Conservation (phyloP, 345 rosid genomes). For the Cardamine occulta region DNA sequence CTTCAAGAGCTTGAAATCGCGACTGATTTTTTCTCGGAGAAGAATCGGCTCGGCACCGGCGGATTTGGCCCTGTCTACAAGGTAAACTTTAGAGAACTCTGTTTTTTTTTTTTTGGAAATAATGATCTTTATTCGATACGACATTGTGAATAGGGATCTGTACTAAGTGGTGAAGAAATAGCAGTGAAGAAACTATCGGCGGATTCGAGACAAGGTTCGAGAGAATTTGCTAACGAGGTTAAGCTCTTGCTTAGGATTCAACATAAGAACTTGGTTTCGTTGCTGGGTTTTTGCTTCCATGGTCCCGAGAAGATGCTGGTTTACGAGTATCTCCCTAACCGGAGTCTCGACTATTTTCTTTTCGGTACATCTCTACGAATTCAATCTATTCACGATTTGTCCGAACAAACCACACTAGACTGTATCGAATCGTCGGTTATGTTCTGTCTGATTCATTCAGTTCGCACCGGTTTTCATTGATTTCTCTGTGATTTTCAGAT, state of each 20-base stretch:
- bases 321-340: slow-evolving; percentile 79
- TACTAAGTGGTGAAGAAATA: slow-evolving; percentile 64
- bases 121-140: neutral
- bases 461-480: neutral
- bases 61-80: slow-evolving; percentile 94
- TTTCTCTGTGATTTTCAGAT: slow-evolving; percentile 48
- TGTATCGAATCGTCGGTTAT: neutral
- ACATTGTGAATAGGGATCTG: slow-evolving; percentile 52
- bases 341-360: slow-evolving; percentile 70
- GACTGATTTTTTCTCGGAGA: slow-evolving; percentile 75
- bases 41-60: slow-evolving; percentile 81
- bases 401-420: slow-evolving; percentile 8
- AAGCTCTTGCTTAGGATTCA: slow-evolving; percentile 68
- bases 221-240: slow-evolving; percentile 77
- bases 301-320: slow-evolving; percentile 80
- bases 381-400: neutral
- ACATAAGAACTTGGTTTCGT: slow-evolving; percentile 73
- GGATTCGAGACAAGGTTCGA: slow-evolving; percentile 68
- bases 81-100: slow-evolving; percentile 42
- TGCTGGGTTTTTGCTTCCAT: slow-evolving; percentile 72
- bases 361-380: slow-evolving; percentile 52
- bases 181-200: slow-evolving; percentile 75
- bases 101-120: neutral
- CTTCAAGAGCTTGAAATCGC: slow-evolving; percentile 70
- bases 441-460: neutral